Conservation (phyloP, 1,284 basidiomycete species). For the Ganoderma sinense region DNA sequence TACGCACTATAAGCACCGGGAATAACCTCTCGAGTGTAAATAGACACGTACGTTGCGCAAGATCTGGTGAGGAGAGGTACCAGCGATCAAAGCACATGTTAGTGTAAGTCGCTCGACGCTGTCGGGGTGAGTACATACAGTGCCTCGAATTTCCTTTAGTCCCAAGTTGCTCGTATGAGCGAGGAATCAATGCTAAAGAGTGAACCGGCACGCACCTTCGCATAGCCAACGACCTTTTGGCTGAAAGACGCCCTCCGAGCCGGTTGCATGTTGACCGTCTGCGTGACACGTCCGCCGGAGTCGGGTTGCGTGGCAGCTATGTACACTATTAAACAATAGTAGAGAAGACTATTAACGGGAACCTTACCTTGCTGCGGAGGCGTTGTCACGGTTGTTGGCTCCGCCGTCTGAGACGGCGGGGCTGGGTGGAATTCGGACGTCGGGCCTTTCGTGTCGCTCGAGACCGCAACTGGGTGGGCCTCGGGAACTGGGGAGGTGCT, state of each 20-base stretch:
- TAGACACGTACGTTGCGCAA: slow-evolving; percentile 15
- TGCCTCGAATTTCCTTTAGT: slow-evolving; percentile 27
- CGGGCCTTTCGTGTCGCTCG: not conserved
- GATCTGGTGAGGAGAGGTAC: slow-evolving; percentile 8
- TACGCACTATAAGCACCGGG: not conserved
- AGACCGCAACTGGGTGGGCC: not conserved
- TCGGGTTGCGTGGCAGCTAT: slow-evolving; percentile 27
- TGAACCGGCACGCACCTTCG: slow-evolving; percentile 18
- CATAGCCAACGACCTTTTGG: slow-evolving; percentile 30
- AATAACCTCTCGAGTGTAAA: not conserved
- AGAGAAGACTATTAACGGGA: not conserved
- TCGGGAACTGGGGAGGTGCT: slow-evolving; percentile 13
- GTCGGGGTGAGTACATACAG: slow-evolving; percentile 7
- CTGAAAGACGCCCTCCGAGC: slow-evolving; percentile 21
- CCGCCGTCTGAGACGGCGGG: slow-evolving; percentile 19
- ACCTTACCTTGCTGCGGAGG: slow-evolving; percentile 25
- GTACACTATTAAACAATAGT: not conserved
- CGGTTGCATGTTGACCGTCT: slow-evolving; percentile 11
- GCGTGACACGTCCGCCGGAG: slow-evolving; percentile 15
- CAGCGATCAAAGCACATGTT: not conserved
- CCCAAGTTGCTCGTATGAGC: not conserved
- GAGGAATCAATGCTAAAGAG: too few relatives aligned
- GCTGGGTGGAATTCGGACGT: slow-evolving; percentile 20
- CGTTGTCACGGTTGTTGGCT: slow-evolving; percentile 17
- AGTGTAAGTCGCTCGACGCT: not conserved